Evolutionary conservation across 306 rosid species (phyloP).

Genomic region (Lotus japonicus): DNA sequence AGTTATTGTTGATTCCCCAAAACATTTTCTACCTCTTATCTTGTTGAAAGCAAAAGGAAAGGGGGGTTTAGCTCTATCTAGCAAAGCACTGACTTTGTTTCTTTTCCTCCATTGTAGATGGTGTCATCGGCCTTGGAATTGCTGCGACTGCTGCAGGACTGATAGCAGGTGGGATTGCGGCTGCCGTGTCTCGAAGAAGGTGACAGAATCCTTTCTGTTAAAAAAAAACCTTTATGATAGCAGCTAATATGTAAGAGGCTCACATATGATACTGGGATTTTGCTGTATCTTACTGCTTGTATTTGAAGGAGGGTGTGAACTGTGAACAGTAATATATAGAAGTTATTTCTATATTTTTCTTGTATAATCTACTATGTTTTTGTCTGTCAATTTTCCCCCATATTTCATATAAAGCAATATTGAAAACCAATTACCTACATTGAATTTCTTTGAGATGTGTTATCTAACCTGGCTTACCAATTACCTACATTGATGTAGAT

Average conservation of each 20-base stretch:
- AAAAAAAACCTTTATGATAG: background rate
- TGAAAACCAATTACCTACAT: background rate
- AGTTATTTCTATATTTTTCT: too few species aligned
- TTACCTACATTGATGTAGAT: too few species aligned
- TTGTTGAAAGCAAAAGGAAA: background rate
- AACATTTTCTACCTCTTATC: background rate
- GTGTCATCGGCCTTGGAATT: slow-evolving; percentile 82
- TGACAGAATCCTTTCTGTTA: slow-evolving; percentile 26
- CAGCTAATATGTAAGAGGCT: slow-evolving; percentile 17
- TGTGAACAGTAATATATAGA: background rate
- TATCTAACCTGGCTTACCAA: background rate
- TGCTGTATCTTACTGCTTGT: slow-evolving; percentile 12
- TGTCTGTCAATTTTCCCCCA: background rate
- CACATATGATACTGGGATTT: slow-evolving; percentile 18
- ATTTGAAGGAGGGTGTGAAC: background rate
- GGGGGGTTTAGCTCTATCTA: background rate
- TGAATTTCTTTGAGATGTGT: background rate
- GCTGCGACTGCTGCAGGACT: slow-evolving; percentile 83
- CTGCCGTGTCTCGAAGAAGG: slow-evolving; percentile 54
- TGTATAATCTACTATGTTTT: background rate
- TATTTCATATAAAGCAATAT: background rate
- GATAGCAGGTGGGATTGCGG: slow-evolving; percentile 76
- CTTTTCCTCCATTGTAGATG: slow-evolving; percentile 50
- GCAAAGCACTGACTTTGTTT: slow-evolving; percentile 17
- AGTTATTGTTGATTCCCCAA: background rate